A percentile compares a stretch with the other conserved stretches of the same genome.
phyloP scores from a whole-genome alignment of 331 rosid species.

The Cydonia oblonga region DNA sequence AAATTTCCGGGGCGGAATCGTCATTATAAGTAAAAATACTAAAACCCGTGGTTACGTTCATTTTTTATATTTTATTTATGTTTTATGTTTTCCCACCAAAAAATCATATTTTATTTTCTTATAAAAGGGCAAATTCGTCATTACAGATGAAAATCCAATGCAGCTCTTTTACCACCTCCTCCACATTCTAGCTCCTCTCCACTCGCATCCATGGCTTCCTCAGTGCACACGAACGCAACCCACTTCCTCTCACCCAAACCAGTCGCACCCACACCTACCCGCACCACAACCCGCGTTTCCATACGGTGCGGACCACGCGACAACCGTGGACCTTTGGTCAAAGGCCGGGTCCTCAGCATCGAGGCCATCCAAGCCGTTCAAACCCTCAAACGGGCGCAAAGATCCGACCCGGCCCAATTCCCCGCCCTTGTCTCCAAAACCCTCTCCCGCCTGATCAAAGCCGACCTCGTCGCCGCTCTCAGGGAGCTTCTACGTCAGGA shows the following conservation, averaged over 20 bases:
- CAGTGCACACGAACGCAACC: conserved; percentile 30
- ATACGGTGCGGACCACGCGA: conserved; percentile 75
- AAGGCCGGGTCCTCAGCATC: conserved; percentile 75
- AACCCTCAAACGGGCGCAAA: conserved; percentile 58
- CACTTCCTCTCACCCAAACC: conserved; percentile 22
- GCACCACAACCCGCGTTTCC: conserved; percentile 13
- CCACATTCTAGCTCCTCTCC: not conserved
- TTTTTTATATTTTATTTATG: no score
- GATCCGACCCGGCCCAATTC: conserved; percentile 35
- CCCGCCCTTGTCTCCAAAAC: conserved; percentile 24
- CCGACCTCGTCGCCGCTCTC: conserved; percentile 66
- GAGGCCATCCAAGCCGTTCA: conserved; percentile 95
- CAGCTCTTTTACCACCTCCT: not conserved
- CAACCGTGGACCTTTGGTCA: conserved; percentile 71
- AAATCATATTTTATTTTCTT: not conserved
- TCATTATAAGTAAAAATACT: no score
- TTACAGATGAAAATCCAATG: not conserved
- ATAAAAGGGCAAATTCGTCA: conserved; percentile 11
- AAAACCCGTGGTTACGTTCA: no score
- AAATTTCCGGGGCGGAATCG: no score
- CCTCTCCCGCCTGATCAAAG: conserved; percentile 57
- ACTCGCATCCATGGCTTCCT: conserved; percentile 40
- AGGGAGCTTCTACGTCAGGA: conserved; percentile 79
- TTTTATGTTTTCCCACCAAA: no score
- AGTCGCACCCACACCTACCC: not conserved